Percentiles rank a stretch among this genome's conserved stretches.
phyloP scores from a whole-genome alignment of 441 rosid genomes.

The Euphorbia schlechtendalii region DNA sequence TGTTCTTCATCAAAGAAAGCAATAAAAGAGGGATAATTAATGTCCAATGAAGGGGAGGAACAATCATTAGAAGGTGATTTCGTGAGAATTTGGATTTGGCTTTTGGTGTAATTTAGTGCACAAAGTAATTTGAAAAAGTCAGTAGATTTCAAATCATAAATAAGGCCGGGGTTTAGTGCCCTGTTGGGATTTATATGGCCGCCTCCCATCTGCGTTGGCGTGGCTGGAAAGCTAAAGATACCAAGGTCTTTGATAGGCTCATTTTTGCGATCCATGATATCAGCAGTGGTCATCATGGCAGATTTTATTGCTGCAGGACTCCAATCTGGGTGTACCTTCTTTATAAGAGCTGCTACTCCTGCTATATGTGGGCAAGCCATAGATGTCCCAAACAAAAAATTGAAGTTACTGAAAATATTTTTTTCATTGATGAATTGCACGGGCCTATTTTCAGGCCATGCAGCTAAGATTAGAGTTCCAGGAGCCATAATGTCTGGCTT shows the following conservation, averaged over 20 bases:
- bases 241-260: constrained; percentile 39
- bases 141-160: constrained; percentile 45
- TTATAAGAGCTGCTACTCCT: constrained; percentile 63
- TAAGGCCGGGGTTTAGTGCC: constrained; percentile 62
- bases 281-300: constrained; percentile 73
- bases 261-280: constrained; percentile 34
- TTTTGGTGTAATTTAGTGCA: constrained; percentile 44
- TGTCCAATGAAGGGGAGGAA: constrained; percentile 40
- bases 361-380: constrained; percentile 74
- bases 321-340: constrained; percentile 60
- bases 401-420: constrained; percentile 40
- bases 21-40: constrained; percentile 53
- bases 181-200: constrained; percentile 54
- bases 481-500: too few relatives aligned
- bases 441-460: background rate
- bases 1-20: background rate
- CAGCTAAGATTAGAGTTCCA: too few relatives aligned
- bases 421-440: background rate
- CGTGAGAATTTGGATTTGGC: constrained; percentile 54
- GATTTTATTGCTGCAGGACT: too few relatives aligned
- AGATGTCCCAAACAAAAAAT: constrained; percentile 58
- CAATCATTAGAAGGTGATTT: constrained; percentile 34
- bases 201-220: constrained; percentile 46
- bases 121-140: constrained; percentile 58
- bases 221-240: constrained; percentile 31